These are phyloP conservation scores for Caryopteris hybrid DNA, from an alignment of 305 asterid species.

Conservation along the genomic window DNA sequence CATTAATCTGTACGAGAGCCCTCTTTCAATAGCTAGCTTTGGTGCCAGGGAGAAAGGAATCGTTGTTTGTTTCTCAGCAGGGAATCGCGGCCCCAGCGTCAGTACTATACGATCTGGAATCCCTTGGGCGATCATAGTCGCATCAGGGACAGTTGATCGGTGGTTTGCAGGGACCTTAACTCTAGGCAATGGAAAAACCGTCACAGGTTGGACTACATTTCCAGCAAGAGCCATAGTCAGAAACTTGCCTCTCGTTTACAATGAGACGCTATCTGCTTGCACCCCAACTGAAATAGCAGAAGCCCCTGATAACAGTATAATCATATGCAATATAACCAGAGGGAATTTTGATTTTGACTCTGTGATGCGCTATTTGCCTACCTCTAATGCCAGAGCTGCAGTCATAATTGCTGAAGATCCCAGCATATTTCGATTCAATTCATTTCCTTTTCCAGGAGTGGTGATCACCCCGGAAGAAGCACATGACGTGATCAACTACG, in stretches of 20 bases:
- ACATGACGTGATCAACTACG: too few species aligned
- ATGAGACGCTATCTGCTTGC: constrained; percentile 19
- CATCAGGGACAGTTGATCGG: too few species aligned
- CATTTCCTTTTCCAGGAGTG: constrained; percentile 26
- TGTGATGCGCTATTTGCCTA: neutral
- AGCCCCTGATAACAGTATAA: constrained; percentile 1
- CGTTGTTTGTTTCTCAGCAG: too few species aligned
- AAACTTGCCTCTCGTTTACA: constrained; percentile 20
- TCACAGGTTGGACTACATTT: too few species aligned
- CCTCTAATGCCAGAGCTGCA: neutral
- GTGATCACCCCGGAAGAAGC: constrained; percentile 20
- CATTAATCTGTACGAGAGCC: too few species aligned
- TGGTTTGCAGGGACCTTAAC: too few species aligned
- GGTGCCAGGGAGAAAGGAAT: too few species aligned
- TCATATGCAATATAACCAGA: constrained; percentile 18
- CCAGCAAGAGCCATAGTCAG: constrained; percentile 19
- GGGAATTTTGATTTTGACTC: neutral
- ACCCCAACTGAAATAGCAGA: neutral
- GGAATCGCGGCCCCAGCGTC: too few species aligned
- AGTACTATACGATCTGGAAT: too few species aligned
- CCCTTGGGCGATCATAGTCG: too few species aligned
- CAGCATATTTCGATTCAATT: neutral
- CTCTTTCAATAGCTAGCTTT: too few species aligned
- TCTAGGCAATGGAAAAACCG: too few species aligned
- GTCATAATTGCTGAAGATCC: constrained; percentile 22